Percentiles rank a stretch among this genome's conserved stretches.
Evolutionary conservation across 2,329 filamentous ascomycete genomes (phyloP).

Genomic region (Apiospora pterosperma): DNA sequence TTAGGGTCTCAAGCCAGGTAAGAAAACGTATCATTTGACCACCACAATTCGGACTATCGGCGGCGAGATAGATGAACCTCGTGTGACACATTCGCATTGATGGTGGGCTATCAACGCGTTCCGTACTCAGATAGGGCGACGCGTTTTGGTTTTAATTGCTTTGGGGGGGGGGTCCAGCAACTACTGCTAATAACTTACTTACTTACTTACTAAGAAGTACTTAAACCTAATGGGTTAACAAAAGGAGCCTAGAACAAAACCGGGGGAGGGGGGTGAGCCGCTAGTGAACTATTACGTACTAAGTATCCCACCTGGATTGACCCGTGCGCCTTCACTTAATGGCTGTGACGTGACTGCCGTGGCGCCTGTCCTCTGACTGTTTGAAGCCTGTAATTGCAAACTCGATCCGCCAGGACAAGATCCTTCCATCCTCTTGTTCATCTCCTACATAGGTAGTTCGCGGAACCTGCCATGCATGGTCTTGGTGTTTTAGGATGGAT

Average conservation of each 20-base stretch:
- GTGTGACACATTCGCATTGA: not conserved
- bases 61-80: not conserved
- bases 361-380: not conserved
- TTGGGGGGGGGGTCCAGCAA: not conserved
- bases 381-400: not conserved
- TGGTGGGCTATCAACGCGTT: not conserved
- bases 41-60: not conserved
- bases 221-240: not conserved
- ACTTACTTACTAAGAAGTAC: too few relatives aligned
- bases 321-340: not conserved
- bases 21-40: not conserved
- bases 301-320: not conserved
- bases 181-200: too few relatives aligned
- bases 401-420: not conserved
- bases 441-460: not conserved
- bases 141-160: conserved; percentile 4
- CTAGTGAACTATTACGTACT: not conserved
- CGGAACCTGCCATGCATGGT: not conserved
- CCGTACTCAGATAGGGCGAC: not conserved
- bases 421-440: not conserved
- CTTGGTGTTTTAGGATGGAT: conserved; percentile 60
- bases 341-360: not conserved
- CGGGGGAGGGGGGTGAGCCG: not conserved
- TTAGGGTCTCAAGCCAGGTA: not conserved
- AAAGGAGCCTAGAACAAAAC: not conserved